These are phyloP conservation scores for Tuber aestivum DNA, from an alignment of 495 filamentous ascomycete species.

Conservation along the genomic window DNA sequence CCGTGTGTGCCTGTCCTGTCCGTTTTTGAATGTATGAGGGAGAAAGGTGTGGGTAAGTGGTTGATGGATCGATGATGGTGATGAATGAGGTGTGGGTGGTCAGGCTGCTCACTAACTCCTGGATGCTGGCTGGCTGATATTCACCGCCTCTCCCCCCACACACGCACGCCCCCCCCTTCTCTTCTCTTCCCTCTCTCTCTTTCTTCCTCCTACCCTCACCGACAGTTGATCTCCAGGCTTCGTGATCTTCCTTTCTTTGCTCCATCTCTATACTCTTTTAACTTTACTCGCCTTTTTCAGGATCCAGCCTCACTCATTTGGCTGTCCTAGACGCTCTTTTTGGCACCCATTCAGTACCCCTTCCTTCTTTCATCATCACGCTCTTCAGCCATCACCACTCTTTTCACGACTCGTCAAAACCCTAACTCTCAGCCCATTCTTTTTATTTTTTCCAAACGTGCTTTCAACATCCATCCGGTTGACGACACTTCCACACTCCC, in stretches of 20 bases:
- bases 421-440: slow-evolving; percentile 36
- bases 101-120: neutral
- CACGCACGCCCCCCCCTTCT: slow-evolving; percentile 40
- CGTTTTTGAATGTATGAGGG: neutral
- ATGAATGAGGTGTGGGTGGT: neutral
- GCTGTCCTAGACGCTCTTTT: slow-evolving; percentile 44
- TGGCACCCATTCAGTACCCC: slow-evolving; percentile 38
- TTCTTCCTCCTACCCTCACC: slow-evolving; percentile 36
- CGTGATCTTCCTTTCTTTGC: slow-evolving; percentile 40
- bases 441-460: slow-evolving; percentile 33
- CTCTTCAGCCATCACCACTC: neutral
- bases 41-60: neutral
- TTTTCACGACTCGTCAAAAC: slow-evolving; percentile 26
- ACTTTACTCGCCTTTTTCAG: slow-evolving; percentile 43
- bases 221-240: slow-evolving; percentile 40
- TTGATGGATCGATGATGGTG: neutral
- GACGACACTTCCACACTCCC: slow-evolving; percentile 39
- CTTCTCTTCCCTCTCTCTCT: slow-evolving; percentile 42
- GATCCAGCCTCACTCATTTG: slow-evolving; percentile 45
- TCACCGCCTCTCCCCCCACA: slow-evolving; percentile 18
- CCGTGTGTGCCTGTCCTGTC: neutral
- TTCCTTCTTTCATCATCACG: slow-evolving; percentile 31
- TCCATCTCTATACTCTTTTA: slow-evolving; percentile 39
- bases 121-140: slow-evolving; percentile 14
- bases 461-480: slow-evolving; percentile 37